A percentile compares a stretch with the other conserved stretches of the same genome.
Conservation (phyloP, 352 stramenopile genomes). For the Peronosclerospora sorghi region DNA sequence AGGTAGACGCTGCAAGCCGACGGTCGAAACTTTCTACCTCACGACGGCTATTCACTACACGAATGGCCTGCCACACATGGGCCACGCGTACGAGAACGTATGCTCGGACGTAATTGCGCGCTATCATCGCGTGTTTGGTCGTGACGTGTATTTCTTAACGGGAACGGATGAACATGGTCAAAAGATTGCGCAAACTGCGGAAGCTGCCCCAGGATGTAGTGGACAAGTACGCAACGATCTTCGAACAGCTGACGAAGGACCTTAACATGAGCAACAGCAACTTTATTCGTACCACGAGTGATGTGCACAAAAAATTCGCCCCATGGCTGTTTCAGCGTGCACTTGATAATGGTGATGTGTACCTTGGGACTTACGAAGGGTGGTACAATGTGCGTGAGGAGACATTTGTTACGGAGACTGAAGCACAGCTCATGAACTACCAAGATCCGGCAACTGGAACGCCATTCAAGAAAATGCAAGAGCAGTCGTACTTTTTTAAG, state of each 20-base stretch:
- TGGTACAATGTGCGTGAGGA: constrained; percentile 99
- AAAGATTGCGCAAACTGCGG: constrained; percentile 97
- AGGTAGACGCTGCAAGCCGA: constrained; percentile 22
- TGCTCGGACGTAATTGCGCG: constrained; percentile 94
- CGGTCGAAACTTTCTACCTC: constrained; percentile 89
- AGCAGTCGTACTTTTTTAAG: constrained; percentile 99
- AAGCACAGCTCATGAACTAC: constrained; percentile 92
- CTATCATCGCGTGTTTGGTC: constrained; percentile 87
- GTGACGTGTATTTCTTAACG: constrained; percentile 80
- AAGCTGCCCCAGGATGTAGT: constrained; percentile 92
- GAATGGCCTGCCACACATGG: constrained; percentile 95
- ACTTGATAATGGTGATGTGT: constrained; percentile 91
- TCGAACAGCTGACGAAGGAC: constrained; percentile 79
- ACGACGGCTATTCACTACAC: constrained; percentile 99
- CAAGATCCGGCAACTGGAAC: constrained; percentile 89
- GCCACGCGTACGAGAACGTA: constrained; percentile 97
- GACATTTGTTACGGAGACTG: constrained; percentile 96
- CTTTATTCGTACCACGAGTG: constrained; percentile 95
- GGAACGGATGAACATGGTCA: constrained; percentile 97
- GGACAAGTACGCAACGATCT: constrained; percentile 88
- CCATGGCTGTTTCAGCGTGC: constrained; percentile 91
- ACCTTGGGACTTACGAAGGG: constrained; percentile 93
- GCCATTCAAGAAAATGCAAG: constrained; percentile 94
- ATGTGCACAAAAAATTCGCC: constrained; percentile 90
- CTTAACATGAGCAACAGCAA: constrained; percentile 82